A percentile compares a stretch with the other conserved stretches of the same genome.
phyloP scores from a whole-genome alignment of 139 green algal genomes.

The Choricystis sp. region DNA sequence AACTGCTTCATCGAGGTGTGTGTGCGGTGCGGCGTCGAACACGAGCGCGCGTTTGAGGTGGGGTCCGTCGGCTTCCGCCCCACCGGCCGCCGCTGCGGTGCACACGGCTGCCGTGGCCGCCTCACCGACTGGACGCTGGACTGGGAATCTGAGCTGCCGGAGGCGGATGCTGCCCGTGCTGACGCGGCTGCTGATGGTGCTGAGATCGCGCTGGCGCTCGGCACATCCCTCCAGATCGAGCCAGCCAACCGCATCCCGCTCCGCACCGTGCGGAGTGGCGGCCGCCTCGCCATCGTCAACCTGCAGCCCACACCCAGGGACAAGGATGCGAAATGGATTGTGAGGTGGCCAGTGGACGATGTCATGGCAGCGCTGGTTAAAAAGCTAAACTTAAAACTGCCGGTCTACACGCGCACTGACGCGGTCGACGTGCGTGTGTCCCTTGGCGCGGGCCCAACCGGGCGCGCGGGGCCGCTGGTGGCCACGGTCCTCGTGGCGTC shows the following conservation, averaged over 20 bases:
- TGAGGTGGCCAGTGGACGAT: background rate
- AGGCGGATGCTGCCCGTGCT: constrained; percentile 57
- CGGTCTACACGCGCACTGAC: too few species aligned
- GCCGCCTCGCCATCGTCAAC: constrained; percentile 78
- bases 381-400: too few species aligned
- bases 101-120: constrained; percentile 26
- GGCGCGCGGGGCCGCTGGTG: too few species aligned
- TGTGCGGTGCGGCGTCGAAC: constrained; percentile 35
- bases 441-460: too few species aligned
- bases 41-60: constrained; percentile 87
- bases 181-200: constrained; percentile 37
- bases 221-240: constrained; percentile 79
- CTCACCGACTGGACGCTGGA: constrained; percentile 72
- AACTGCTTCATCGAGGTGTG: constrained; percentile 91
- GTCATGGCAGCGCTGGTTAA: background rate
- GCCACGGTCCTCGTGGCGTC: too few species aligned
- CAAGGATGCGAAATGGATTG: background rate
- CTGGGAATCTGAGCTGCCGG: constrained; percentile 73
- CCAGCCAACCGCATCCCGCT: constrained; percentile 69
- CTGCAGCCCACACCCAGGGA: constrained; percentile 54
- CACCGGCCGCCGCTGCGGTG: constrained; percentile 56
- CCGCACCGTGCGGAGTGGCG: constrained; percentile 24
- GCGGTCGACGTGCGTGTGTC: too few species aligned
- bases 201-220: constrained; percentile 63
- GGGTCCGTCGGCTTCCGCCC: constrained; percentile 72